These are phyloP conservation scores for Mrakia gelida DNA, from an alignment of 768 basidiomycete species.

Conservation along the genomic window DNA sequence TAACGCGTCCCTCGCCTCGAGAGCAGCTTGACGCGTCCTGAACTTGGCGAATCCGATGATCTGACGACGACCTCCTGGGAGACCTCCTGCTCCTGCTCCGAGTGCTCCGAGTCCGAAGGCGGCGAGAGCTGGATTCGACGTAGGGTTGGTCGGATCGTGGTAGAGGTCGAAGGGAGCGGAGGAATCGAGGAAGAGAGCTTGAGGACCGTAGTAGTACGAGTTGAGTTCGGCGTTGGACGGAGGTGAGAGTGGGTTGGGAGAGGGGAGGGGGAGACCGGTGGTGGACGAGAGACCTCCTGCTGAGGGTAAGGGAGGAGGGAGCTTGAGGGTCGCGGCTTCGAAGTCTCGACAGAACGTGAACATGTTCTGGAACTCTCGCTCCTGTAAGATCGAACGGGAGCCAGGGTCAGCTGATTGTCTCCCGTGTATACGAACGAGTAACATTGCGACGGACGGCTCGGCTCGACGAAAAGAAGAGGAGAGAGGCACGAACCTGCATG, in stretches of 20 bases:
- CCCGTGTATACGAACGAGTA: too few relatives aligned
- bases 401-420: slow-evolving; percentile 12
- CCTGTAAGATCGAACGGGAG: slow-evolving; percentile 51
- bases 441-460: slow-evolving; percentile 30
- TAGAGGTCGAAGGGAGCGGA: slow-evolving; percentile 11
- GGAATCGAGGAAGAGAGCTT: slow-evolving; percentile 11
- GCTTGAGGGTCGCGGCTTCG: slow-evolving; percentile 95
- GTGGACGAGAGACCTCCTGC: not conserved
- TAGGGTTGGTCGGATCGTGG: slow-evolving; percentile 5
- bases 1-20: slow-evolving; percentile 78
- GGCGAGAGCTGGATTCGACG: not conserved
- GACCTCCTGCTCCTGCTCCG: slow-evolving; percentile 36
- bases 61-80: slow-evolving; percentile 67
- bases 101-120: slow-evolving; percentile 37
- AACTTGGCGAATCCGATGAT: slow-evolving; percentile 99
- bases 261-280: not conserved
- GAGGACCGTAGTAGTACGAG: slow-evolving; percentile 11
- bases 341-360: slow-evolving; percentile 94
- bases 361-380: slow-evolving; percentile 99
- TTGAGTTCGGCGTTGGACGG: slow-evolving; percentile 13
- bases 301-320: slow-evolving; percentile 51
- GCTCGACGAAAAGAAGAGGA: not conserved
- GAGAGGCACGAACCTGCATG: slow-evolving; percentile 69
- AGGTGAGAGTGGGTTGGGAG: not conserved
- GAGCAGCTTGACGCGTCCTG: slow-evolving; percentile 74